Evolutionary conservation across 2,329 filamentous ascomycete species (phyloP).

Genomic region (Colletotrichum aenigma): DNA sequence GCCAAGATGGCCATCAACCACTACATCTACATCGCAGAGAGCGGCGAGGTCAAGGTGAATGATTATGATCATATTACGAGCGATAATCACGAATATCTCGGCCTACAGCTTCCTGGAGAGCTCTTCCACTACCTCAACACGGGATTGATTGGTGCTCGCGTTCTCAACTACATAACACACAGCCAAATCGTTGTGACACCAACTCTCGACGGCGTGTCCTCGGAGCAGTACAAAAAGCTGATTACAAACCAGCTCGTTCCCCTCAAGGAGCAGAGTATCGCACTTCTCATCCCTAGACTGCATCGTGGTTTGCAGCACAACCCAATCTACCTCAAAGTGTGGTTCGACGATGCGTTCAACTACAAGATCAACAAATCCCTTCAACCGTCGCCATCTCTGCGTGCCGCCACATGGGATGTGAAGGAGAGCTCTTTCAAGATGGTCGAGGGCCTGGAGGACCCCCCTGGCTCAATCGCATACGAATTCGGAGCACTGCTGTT

Average conservation of each 20-base stretch:
- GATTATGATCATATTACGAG: conserved; percentile 75
- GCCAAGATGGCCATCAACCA: conserved; percentile 86
- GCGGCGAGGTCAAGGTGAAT: conserved; percentile 78
- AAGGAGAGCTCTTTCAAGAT: conserved; percentile 61
- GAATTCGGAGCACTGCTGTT: conserved; percentile 73
- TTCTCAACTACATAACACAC: conserved; percentile 83
- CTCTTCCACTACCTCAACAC: conserved; percentile 88
- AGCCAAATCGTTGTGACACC: conserved; percentile 78
- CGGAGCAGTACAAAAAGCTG: conserved; percentile 80
- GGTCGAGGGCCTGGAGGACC: conserved; percentile 42
- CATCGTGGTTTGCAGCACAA: conserved; percentile 85
- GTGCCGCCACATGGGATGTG: conserved; percentile 72
- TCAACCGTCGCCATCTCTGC: conserved; percentile 51
- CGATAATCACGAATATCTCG: conserved; percentile 88
- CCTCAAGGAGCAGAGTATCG: conserved; percentile 76
- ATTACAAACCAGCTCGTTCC: conserved; percentile 76
- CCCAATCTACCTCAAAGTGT: conserved; percentile 77
- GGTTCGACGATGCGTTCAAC: conserved; percentile 77
- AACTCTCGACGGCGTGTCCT: conserved; percentile 84
- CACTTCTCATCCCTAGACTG: conserved; percentile 78
- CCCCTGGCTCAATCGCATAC: conserved; percentile 55
- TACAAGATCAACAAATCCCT: conserved; percentile 65
- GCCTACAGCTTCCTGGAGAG: conserved; percentile 88
- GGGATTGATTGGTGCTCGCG: conserved; percentile 78
- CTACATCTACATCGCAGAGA: conserved; percentile 78